phyloP scores from a whole-genome alignment of 768 basidiomycete species.

The Rhizopogon rudus region DNA sequence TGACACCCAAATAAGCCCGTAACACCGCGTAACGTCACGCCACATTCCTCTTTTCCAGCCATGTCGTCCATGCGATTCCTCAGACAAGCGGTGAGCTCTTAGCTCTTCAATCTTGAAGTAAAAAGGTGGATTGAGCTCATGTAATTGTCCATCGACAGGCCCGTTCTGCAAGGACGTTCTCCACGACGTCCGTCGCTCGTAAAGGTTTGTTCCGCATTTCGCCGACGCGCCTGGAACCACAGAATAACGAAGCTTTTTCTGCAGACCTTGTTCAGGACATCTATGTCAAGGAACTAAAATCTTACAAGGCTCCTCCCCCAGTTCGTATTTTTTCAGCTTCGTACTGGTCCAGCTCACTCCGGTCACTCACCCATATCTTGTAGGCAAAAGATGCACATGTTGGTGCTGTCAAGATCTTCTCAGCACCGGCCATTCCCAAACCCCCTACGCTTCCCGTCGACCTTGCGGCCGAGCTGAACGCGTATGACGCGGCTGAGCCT shows the following conservation, averaged over 20 bases:
- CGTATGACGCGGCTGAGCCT: conserved; percentile 83
- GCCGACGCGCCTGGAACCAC: conserved; percentile 10
- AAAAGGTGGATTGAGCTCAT: conserved; percentile 10
- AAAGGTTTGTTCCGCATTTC: conserved; percentile 47
- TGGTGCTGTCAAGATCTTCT: conserved; percentile 79
- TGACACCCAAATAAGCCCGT: conserved; percentile 21
- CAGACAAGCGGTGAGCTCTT: conserved; percentile 43
- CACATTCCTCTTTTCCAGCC: conserved; percentile 42
- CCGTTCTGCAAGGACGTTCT: conserved; percentile 53
- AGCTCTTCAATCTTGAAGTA: not conserved
- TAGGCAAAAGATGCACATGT: conserved; percentile 91
- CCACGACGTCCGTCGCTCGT: conserved; percentile 53
- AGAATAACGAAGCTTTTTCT: conserved; percentile 4
- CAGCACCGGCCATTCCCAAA: conserved; percentile 68
- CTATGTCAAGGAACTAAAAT: conserved; percentile 85
- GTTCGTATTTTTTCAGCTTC: conserved; percentile 41
- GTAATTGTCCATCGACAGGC: conserved; percentile 31
- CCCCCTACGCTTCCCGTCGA: conserved; percentile 73
- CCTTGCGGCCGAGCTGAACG: conserved; percentile 82
- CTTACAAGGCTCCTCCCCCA: conserved; percentile 72
- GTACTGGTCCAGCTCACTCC: not conserved
- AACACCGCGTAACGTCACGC: conserved; percentile 39
- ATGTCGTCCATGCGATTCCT: conserved; percentile 59
- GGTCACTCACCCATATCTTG: not conserved
- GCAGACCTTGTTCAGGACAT: conserved; percentile 90